A percentile compares a stretch with the other conserved stretches of the same genome.
These are phyloP conservation scores for Escovopsis sp. DNA, from an alignment of 2,329 filamentous ascomycete species.

Conservation along the genomic window DNA sequence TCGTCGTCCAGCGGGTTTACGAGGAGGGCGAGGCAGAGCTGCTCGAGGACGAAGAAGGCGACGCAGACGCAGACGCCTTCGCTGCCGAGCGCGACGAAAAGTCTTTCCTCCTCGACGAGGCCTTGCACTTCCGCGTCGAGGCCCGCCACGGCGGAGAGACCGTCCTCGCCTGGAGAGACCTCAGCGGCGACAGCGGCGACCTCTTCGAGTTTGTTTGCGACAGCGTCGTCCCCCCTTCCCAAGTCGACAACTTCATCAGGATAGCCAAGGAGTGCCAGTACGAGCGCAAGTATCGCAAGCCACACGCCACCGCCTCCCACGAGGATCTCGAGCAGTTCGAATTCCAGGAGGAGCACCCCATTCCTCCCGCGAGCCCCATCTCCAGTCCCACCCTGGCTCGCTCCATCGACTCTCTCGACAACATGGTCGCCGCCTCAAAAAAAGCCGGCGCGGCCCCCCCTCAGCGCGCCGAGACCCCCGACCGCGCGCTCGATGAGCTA, in stretches of 20 bases:
- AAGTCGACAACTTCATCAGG: conserved; percentile 67
- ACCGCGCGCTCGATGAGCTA: conserved; percentile 17
- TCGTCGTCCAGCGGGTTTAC: conserved; percentile 90
- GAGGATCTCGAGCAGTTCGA: conserved; percentile 70
- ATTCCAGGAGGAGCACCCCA: conserved; percentile 52
- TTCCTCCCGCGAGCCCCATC: conserved; percentile 48
- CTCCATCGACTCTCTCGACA: conserved; percentile 42
- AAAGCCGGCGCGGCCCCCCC: conserved; percentile 31
- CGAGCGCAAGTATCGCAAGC: conserved; percentile 84
- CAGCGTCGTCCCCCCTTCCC: conserved; percentile 48
- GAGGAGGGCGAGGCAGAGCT: conserved; percentile 94
- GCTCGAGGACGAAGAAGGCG: conserved; percentile 75
- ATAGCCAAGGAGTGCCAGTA: conserved; percentile 89
- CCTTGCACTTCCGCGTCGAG: conserved; percentile 74
- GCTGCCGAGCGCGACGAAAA: conserved; percentile 85
- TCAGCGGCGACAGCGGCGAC: conserved; percentile 86
- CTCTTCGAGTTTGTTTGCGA: conserved; percentile 98
- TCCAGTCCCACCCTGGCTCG: conserved; percentile 42
- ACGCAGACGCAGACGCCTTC: conserved; percentile 63
- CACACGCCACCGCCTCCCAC: conserved; percentile 65
- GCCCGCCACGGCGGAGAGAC: conserved; percentile 66
- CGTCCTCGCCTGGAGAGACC: conserved; percentile 84
- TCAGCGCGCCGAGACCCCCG: conserved; percentile 26
- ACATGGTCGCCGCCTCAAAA: conserved; percentile 38
- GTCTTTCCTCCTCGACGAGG: conserved; percentile 88